Evolutionary conservation across 2,329 filamentous ascomycete species (phyloP).

Genomic region (Aurifilum marmelostoma): DNA sequence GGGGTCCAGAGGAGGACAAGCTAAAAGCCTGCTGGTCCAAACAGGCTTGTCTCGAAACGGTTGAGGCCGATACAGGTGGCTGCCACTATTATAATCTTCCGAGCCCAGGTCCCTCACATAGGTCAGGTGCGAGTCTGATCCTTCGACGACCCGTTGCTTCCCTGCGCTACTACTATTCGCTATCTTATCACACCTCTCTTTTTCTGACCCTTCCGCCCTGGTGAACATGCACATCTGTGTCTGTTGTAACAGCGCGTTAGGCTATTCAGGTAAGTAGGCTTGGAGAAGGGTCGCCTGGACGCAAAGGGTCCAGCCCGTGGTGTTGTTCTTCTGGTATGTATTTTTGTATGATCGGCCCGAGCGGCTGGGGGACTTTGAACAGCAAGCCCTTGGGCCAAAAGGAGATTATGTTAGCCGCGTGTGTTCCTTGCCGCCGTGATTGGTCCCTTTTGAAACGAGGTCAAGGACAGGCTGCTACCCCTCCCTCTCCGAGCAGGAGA

Average conservation of each 20-base stretch:
- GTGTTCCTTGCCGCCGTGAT: not conserved
- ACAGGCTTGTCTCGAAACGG: not conserved
- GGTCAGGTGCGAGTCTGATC: not conserved
- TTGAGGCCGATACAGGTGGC: not conserved
- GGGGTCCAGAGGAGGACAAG: not conserved
- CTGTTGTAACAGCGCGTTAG: not conserved
- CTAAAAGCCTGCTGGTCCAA: not conserved
- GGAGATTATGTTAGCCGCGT: not conserved
- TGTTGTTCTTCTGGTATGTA: not conserved
- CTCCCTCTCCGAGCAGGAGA: not conserved
- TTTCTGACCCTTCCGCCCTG: not conserved
- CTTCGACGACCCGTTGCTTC: not conserved
- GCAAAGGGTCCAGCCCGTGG: not conserved
- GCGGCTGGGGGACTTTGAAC: not conserved
- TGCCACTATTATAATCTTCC: conserved; percentile 7
- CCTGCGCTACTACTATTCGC: not conserved
- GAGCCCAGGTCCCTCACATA: not conserved
- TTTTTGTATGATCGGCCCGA: not conserved
- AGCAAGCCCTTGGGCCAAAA: not conserved
- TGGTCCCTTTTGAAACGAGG: not conserved
- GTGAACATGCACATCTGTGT: no score
- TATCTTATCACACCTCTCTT: not conserved
- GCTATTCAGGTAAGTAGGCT: no score
- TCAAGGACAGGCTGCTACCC: not conserved
- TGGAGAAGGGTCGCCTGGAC: not conserved